Percentiles rank a stretch among this genome's conserved stretches.
These are phyloP conservation scores for Cyclanthera cordifolia DNA, from an alignment of 306 rosid species.

Conservation along the genomic window DNA sequence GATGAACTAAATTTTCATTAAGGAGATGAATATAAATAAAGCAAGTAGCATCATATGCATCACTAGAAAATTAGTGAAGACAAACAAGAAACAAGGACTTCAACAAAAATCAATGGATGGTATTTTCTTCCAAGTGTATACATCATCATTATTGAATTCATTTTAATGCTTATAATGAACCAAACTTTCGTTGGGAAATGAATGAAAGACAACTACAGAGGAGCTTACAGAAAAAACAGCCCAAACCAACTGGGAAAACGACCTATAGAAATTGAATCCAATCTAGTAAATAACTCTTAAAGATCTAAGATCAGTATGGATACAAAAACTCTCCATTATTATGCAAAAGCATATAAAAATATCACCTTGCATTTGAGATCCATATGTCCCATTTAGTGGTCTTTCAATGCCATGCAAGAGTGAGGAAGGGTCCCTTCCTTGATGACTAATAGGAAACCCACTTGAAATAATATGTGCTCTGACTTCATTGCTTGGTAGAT, in stretches of 20 bases:
- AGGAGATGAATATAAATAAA: background rate
- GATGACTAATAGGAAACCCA: constrained; percentile 44
- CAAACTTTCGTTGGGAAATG: too few species aligned
- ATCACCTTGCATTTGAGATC: constrained; percentile 61
- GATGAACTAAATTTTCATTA: background rate
- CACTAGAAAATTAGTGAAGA: background rate
- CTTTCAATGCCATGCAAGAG: constrained; percentile 52
- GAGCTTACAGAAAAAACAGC: too few species aligned
- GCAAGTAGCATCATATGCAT: background rate
- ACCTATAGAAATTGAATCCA: too few species aligned
- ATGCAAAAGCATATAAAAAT: background rate
- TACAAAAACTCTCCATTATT: constrained; percentile 3
- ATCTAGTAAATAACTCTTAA: too few species aligned
- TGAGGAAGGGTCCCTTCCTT: constrained; percentile 58
- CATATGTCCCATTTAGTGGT: constrained; percentile 48
- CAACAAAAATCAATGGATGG: background rate
- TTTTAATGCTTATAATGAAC: too few species aligned
- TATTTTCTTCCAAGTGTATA: background rate
- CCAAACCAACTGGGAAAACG: too few species aligned
- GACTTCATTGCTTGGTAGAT: constrained; percentile 37
- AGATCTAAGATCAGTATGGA: background rate
- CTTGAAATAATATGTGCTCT: constrained; percentile 44
- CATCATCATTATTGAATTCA: background rate
- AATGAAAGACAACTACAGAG: too few species aligned
- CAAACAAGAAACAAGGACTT: background rate